These are phyloP conservation scores for Wickerhamiella sorbophila DNA, from an alignment of 805 yeast species.

Conservation along the genomic window DNA sequence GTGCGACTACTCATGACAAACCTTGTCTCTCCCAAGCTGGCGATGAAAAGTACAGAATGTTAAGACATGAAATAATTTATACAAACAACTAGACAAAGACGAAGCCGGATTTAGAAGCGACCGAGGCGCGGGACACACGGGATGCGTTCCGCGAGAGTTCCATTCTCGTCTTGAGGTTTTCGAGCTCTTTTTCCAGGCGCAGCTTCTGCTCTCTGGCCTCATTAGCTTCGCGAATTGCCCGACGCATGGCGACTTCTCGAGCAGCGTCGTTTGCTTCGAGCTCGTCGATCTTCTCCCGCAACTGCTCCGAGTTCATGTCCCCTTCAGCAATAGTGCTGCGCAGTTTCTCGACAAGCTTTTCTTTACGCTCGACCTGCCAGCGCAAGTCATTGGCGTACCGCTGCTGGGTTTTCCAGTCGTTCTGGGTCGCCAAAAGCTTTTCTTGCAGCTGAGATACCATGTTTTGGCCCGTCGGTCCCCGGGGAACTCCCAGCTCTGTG, in stretches of 20 bases:
- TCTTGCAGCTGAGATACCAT: slow-evolving; percentile 21
- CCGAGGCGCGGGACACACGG: neutral
- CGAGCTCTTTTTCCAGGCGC: slow-evolving; percentile 38
- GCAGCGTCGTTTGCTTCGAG: slow-evolving; percentile 16
- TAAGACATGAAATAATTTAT: too few relatives aligned
- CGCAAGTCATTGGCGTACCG: slow-evolving; percentile 17
- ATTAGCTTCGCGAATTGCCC: slow-evolving; percentile 37
- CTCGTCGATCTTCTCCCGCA: slow-evolving; percentile 28
- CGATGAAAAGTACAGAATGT: too few relatives aligned
- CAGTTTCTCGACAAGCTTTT: slow-evolving; percentile 18
- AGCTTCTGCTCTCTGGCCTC: slow-evolving; percentile 36
- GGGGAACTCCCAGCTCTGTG: slow-evolving; percentile 30
- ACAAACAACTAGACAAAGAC: slow-evolving; percentile 1
- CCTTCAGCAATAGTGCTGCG: slow-evolving; percentile 40
- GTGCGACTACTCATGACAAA: slow-evolving; percentile 34
- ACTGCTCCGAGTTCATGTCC: slow-evolving; percentile 33
- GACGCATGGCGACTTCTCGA: slow-evolving; percentile 18
- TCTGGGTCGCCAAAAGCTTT: slow-evolving; percentile 24
- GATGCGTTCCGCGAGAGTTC: neutral
- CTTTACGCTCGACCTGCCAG: slow-evolving; percentile 19
- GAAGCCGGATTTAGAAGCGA: neutral
- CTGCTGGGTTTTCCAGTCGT: slow-evolving; percentile 15
- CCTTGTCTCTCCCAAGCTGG: too few relatives aligned
- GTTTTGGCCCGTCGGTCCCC: slow-evolving; percentile 18
- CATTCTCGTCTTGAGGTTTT: slow-evolving; percentile 17